Evolutionary conservation across 805 yeast genomes (phyloP).

Genomic region (Spathaspora passalidarum): DNA sequence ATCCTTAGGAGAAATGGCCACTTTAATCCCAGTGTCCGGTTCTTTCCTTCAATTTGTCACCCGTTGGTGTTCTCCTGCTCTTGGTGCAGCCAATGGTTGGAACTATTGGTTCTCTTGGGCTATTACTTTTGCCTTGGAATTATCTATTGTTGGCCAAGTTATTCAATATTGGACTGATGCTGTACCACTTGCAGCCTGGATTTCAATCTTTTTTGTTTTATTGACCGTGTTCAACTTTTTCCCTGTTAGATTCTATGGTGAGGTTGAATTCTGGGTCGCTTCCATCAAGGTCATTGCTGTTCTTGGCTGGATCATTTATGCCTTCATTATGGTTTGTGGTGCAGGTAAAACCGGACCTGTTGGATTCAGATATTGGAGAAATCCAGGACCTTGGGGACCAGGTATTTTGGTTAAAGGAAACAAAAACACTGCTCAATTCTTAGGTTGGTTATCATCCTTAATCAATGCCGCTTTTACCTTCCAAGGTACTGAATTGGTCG

Average conservation of each 20-base stretch:
- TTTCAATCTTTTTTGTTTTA: conserved; percentile 59
- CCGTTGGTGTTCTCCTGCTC: conserved; percentile 64
- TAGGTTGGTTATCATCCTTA: conserved; percentile 69
- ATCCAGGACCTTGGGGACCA: conserved; percentile 75
- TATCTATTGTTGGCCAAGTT: conserved; percentile 67
- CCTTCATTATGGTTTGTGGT: conserved; percentile 71
- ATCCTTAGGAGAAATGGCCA: conserved; percentile 78
- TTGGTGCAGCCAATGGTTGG: conserved; percentile 73
- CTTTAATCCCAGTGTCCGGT: conserved; percentile 66
- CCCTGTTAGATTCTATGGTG: conserved; percentile 73
- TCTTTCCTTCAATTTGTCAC: conserved; percentile 71
- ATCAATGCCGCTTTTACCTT: conserved; percentile 76
- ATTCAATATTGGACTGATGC: conserved; percentile 64
- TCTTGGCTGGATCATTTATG: conserved; percentile 66
- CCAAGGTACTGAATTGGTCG: conserved; percentile 77
- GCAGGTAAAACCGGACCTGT: conserved; percentile 68
- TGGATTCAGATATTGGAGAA: conserved; percentile 78
- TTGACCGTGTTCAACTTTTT: conserved; percentile 54
- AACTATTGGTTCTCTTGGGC: conserved; percentile 79
- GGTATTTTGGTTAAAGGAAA: conserved; percentile 49
- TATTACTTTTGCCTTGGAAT: conserved; percentile 70
- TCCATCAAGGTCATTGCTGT: conserved; percentile 64
- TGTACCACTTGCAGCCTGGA: conserved; percentile 74
- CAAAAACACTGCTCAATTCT: conserved; percentile 52
- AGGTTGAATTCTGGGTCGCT: conserved; percentile 74